Percentiles rank a stretch among this genome's conserved stretches.
These are phyloP conservation scores for Boletus pseudo-olivaceus DNA, from an alignment of 768 basidiomycete species.

Conservation along the genomic window DNA sequence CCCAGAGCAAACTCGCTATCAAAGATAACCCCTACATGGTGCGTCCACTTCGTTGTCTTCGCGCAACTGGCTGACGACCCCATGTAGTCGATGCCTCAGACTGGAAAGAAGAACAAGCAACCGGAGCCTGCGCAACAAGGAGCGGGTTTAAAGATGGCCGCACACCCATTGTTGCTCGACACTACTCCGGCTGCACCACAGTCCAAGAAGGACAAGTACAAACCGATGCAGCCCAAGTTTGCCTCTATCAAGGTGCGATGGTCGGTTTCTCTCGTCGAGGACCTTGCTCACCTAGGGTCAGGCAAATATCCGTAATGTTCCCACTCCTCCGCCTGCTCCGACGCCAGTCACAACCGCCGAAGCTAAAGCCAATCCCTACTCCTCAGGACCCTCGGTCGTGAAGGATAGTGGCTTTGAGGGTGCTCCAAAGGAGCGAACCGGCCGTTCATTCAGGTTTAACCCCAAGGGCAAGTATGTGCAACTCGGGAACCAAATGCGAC, in stretches of 20 bases:
- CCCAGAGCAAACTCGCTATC: conserved; percentile 68
- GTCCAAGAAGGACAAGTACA: conserved; percentile 89
- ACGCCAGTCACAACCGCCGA: conserved; percentile 38
- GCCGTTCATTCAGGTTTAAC: conserved; percentile 79
- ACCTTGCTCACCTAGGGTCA: conserved; percentile 19
- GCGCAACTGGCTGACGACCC: neutral
- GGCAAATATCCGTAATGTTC: conserved; percentile 76
- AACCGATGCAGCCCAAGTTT: conserved; percentile 99
- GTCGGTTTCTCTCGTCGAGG: neutral
- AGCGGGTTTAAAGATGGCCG: conserved; percentile 85
- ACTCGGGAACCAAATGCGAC: conserved; percentile 65
- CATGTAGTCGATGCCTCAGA: conserved; percentile 49
- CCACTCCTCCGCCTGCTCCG: conserved; percentile 53
- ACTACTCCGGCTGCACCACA: conserved; percentile 49
- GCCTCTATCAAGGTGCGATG: conserved; percentile 79
- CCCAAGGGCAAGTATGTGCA: conserved; percentile 89
- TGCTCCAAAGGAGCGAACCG: conserved; percentile 65
- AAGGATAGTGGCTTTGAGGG: conserved; percentile 70
- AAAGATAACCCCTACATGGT: conserved; percentile 91
- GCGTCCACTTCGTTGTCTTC: conserved; percentile 18
- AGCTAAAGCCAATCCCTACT: conserved; percentile 71
- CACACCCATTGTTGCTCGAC: conserved; percentile 82
- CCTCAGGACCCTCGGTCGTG: conserved; percentile 42
- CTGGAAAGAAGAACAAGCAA: conserved; percentile 49
- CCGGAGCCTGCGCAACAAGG: conserved; percentile 73